These are phyloP conservation scores for Phaeophleospora eucalypticola DNA, from an alignment of 2,329 filamentous ascomycete genomes.

Conservation along the genomic window DNA sequence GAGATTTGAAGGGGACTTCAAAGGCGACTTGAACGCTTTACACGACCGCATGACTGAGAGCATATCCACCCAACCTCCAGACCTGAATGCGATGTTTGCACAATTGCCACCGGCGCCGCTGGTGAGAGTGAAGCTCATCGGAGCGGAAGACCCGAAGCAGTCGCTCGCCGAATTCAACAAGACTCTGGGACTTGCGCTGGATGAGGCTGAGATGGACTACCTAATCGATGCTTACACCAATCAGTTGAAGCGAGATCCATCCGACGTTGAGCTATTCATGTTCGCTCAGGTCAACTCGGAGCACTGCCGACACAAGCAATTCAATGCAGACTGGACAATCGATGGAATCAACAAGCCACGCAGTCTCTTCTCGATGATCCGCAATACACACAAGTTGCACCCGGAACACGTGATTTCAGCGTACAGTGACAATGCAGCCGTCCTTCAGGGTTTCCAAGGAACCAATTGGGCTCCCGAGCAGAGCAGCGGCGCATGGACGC, in stretches of 20 bases:
- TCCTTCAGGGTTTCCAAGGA: constrained; percentile 68
- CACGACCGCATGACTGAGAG: constrained; percentile 96
- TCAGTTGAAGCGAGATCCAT: constrained; percentile 61
- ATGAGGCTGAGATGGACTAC: constrained; percentile 87
- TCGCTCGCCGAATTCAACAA: constrained; percentile 80
- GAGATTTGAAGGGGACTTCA: constrained; percentile 52
- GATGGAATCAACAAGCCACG: constrained; percentile 75
- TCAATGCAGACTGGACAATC: constrained; percentile 95
- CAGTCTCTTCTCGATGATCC: constrained; percentile 92
- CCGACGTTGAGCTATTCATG: constrained; percentile 97
- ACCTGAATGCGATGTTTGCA: constrained; percentile 73
- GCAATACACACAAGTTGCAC: constrained; percentile 78
- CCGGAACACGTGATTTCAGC: constrained; percentile 85
- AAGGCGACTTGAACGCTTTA: constrained; percentile 65
- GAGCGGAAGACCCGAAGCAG: constrained; percentile 57
- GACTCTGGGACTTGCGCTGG: constrained; percentile 77
- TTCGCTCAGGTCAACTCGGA: constrained; percentile 99
- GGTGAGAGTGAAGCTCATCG: constrained; percentile 65
- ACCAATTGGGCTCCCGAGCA: constrained; percentile 86
- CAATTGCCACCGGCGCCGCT: constrained; percentile 63
- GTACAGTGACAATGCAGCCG: constrained; percentile 97
- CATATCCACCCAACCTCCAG: constrained; percentile 63
- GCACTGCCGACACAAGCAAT: constrained; percentile 84
- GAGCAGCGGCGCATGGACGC: constrained; percentile 79
- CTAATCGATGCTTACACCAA: constrained; percentile 77